phyloP scores from a whole-genome alignment of 768 basidiomycete genomes.

The Leccinellum albellum region DNA sequence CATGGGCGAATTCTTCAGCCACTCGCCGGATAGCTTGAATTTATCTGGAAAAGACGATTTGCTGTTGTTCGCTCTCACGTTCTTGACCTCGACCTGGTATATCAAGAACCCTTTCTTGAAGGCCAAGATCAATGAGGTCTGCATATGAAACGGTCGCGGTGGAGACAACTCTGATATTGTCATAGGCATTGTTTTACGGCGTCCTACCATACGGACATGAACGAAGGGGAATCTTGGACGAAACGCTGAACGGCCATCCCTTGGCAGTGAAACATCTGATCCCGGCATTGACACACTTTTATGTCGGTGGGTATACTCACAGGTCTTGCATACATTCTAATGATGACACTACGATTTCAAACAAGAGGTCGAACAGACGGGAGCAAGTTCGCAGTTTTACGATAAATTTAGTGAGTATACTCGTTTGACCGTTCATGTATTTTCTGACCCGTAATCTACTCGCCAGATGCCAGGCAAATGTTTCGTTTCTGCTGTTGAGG shows the following conservation, averaged over 20 bases:
- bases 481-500: neutral
- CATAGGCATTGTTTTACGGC: slow-evolving; percentile 70
- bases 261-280: slow-evolving; percentile 86
- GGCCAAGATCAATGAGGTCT: slow-evolving; percentile 89
- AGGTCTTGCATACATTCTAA: neutral
- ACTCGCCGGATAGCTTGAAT: slow-evolving; percentile 77
- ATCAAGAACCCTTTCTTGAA: slow-evolving; percentile 99
- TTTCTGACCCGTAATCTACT: slow-evolving; percentile 2
- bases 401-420: slow-evolving; percentile 85
- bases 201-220: slow-evolving; percentile 64
- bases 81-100: slow-evolving; percentile 92
- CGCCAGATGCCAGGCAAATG: slow-evolving; percentile 52
- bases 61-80: slow-evolving; percentile 83
- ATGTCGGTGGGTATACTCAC: slow-evolving; percentile 63
- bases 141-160: slow-evolving; percentile 9
- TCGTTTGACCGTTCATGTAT: slow-evolving; percentile 5
- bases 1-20: slow-evolving; percentile 32
- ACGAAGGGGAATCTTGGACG: slow-evolving; percentile 70
- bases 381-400: slow-evolving; percentile 97
- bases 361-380: slow-evolving; percentile 94
- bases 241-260: slow-evolving; percentile 78
- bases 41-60: slow-evolving; percentile 83
- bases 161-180: slow-evolving; percentile 2
- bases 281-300: slow-evolving; percentile 89
- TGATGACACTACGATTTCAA: neutral